phyloP scores from a whole-genome alignment of 208 protist genomes.

The Strigomonas galati region DNA sequence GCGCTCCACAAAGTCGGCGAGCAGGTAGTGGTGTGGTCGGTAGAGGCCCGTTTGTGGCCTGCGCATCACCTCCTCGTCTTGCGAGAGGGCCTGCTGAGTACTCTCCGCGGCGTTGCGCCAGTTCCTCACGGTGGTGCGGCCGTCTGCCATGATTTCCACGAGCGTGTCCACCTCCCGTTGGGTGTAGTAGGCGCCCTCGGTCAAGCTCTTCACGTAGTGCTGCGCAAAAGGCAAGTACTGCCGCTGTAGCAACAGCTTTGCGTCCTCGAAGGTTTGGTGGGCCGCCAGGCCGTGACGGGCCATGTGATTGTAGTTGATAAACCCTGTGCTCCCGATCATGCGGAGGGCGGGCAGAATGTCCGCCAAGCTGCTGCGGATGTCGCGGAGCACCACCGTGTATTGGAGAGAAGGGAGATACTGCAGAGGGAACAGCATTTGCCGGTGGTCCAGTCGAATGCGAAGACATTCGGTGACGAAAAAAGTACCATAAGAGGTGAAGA shows the following conservation, averaged over 20 bases:
- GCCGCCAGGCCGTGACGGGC: slow-evolving; percentile 65
- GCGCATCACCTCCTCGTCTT: slow-evolving; percentile 37
- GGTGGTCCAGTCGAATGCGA: not conserved
- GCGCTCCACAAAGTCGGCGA: slow-evolving; percentile 69
- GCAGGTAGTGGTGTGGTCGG: slow-evolving; percentile 63
- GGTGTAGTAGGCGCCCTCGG: slow-evolving; percentile 58
- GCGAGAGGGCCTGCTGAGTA: slow-evolving; percentile 34
- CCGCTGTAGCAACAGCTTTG: slow-evolving; percentile 56
- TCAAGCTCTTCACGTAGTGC: slow-evolving; percentile 44
- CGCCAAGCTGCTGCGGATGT: slow-evolving; percentile 48
- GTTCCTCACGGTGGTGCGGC: slow-evolving; percentile 24
- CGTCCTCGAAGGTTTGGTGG: slow-evolving; percentile 53
- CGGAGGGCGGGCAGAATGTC: slow-evolving; percentile 69
- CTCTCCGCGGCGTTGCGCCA: slow-evolving; percentile 37
- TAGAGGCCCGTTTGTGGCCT: slow-evolving; percentile 65
- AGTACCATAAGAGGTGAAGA: slow-evolving; percentile 8
- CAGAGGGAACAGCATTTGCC: slow-evolving; percentile 27
- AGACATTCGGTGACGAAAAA: slow-evolving; percentile 14
- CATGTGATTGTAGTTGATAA: slow-evolving; percentile 77
- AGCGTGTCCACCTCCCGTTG: slow-evolving; percentile 55
- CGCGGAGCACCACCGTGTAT: slow-evolving; percentile 71
- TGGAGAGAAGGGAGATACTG: slow-evolving; percentile 45
- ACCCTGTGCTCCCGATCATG: slow-evolving; percentile 33
- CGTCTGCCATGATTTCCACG: slow-evolving; percentile 39
- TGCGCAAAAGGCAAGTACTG: slow-evolving; percentile 60